Conservation (phyloP, 148 eudicot genomes). For the Fagopyrum esculentum region DNA sequence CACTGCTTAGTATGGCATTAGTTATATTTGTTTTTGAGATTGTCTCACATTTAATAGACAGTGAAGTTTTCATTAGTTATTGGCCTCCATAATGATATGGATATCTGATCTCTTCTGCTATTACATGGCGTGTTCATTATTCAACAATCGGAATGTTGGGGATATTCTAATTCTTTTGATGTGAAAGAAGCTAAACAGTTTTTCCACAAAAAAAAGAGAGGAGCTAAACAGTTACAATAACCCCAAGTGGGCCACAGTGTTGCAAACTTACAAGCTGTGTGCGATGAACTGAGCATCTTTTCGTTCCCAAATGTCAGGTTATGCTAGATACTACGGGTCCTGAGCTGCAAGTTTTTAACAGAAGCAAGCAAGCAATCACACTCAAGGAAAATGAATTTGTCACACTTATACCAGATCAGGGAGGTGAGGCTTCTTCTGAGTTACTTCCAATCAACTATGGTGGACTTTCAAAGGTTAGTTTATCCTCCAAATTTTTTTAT, state of each 20-base stretch:
- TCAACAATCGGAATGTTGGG: background rate
- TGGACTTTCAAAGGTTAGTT: slow-evolving; percentile 51
- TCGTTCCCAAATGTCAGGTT: slow-evolving; percentile 29
- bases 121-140: background rate
- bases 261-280: background rate
- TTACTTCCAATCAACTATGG: slow-evolving; percentile 58
- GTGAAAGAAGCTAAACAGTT: background rate
- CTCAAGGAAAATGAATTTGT: slow-evolving; percentile 50
- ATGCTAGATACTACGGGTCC: slow-evolving; percentile 72
- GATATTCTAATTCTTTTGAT: background rate
- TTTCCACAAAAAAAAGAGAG: background rate
- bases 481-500: background rate
- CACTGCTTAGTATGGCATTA: background rate
- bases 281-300: slow-evolving; percentile 4
- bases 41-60: background rate
- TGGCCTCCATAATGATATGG: background rate
- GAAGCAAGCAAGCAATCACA: slow-evolving; percentile 40
- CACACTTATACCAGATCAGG: slow-evolving; percentile 44
- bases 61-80: background rate
- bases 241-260: background rate
- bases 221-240: background rate
- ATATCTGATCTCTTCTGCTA: background rate
- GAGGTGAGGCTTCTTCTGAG: slow-evolving; percentile 51
- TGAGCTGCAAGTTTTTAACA: slow-evolving; percentile 60
- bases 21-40: background rate